Evolutionary conservation across 352 stramenopile species (phyloP).

Genomic region (Globisporangium megalacanthum): DNA sequence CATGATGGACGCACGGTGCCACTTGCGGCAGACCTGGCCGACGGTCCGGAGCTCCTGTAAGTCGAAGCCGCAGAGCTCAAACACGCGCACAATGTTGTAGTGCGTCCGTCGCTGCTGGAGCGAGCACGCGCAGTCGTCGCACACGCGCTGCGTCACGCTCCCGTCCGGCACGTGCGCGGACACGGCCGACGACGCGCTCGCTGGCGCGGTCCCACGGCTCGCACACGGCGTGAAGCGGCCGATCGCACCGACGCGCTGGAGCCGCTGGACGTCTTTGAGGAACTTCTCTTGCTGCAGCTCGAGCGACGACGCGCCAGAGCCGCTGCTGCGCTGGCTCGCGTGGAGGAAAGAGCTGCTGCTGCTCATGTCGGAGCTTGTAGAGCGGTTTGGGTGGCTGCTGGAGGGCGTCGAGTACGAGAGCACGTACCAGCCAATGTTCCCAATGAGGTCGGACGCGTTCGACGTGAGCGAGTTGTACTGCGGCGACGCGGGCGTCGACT

Average conservation of each 20-base stretch:
- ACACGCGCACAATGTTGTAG: constrained; percentile 83
- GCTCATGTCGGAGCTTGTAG: neutral
- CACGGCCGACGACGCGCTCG: constrained; percentile 27
- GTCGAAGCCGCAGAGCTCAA: constrained; percentile 79
- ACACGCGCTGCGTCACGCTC: constrained; percentile 76
- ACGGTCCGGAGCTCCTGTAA: constrained; percentile 66
- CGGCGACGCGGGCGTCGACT: constrained; percentile 61
- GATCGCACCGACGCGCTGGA: constrained; percentile 60
- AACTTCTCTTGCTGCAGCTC: constrained; percentile 58
- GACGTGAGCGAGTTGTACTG: constrained; percentile 59
- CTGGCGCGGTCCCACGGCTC: constrained; percentile 20
- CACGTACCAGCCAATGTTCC: constrained; percentile 82
- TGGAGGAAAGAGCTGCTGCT: constrained; percentile 17
- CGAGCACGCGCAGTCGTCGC: constrained; percentile 74
- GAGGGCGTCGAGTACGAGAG: constrained; percentile 46
- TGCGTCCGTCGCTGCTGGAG: constrained; percentile 79
- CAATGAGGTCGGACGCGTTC: constrained; percentile 72
- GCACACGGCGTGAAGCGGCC: constrained; percentile 69
- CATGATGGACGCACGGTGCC: constrained; percentile 85
- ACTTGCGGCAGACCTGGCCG: constrained; percentile 81
- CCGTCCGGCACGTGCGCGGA: constrained; percentile 54
- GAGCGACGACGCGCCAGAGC: constrained; percentile 10
- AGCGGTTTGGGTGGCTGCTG: neutral
- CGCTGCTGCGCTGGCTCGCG: constrained; percentile 17
- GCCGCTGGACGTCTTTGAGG: constrained; percentile 63